Conservation (phyloP, 495 filamentous ascomycete species). For the Paragyromitra xinjiangensis region DNA sequence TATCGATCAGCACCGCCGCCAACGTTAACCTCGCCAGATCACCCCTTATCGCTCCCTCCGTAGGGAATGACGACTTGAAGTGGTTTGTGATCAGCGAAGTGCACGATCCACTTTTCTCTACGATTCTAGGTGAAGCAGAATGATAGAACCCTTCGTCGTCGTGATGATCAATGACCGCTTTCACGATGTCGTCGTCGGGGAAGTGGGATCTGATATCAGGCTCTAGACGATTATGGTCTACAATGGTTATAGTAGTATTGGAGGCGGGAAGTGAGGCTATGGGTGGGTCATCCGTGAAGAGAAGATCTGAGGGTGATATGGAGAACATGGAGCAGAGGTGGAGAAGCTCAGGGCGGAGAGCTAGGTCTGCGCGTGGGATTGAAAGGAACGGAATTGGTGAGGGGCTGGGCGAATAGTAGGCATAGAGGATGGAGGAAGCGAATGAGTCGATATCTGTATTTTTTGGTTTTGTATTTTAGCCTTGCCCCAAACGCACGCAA, state of each 20-base stretch:
- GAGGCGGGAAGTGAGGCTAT: conserved; percentile 54
- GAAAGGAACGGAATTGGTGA: conserved; percentile 85
- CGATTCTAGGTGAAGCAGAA: conserved; percentile 66
- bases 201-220: conserved; percentile 63
- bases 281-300: conserved; percentile 49
- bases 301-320: conserved; percentile 65
- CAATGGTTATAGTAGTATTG: conserved; percentile 66
- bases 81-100: conserved; percentile 76
- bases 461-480: conserved; percentile 33
- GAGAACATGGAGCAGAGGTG: conserved; percentile 63
- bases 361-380: conserved; percentile 72
- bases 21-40: conserved; percentile 80
- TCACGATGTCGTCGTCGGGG: conserved; percentile 57
- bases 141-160: conserved; percentile 72
- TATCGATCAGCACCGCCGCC: conserved; percentile 85
- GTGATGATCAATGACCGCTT: conserved; percentile 93
- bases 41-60: conserved; percentile 46
- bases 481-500: not conserved
- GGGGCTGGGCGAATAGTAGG: conserved; percentile 71
- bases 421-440: conserved; percentile 81
- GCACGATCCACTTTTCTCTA: conserved; percentile 76
- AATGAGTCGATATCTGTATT: conserved; percentile 86
- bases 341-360: conserved; percentile 82
- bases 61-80: conserved; percentile 68
- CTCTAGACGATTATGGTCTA: conserved; percentile 88